phyloP scores from a whole-genome alignment of 2,329 filamentous ascomycete species.

The Fonsecaea multimorphosa region DNA sequence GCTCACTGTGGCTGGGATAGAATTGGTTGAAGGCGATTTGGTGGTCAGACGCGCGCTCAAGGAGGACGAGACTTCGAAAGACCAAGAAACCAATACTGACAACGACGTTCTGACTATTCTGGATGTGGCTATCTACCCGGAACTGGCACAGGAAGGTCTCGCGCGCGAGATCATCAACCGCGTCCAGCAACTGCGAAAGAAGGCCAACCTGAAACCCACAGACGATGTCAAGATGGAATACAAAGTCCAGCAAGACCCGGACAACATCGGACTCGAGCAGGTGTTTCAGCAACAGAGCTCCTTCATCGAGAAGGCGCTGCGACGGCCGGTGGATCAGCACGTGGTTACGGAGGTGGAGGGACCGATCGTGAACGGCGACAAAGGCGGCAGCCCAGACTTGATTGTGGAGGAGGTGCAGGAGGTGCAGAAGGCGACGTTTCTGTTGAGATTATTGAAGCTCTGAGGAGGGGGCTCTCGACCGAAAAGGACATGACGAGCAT shows the following conservation, averaged over 20 bases:
- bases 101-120: slow-evolving; percentile 89
- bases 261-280: slow-evolving; percentile 72
- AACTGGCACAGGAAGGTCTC: slow-evolving; percentile 85
- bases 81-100: slow-evolving; percentile 85
- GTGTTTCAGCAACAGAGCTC: slow-evolving; percentile 72
- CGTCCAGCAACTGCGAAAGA: slow-evolving; percentile 91
- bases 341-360: slow-evolving; percentile 64
- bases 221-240: slow-evolving; percentile 98
- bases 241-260: slow-evolving; percentile 76
- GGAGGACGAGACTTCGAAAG: slow-evolving; percentile 71
- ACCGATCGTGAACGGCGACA: slow-evolving; percentile 51
- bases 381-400: slow-evolving; percentile 59
- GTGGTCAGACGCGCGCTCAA: slow-evolving; percentile 79
- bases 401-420: slow-evolving; percentile 86
- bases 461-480: slow-evolving; percentile 46
- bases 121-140: slow-evolving; percentile 80
- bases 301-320: slow-evolving; percentile 76
- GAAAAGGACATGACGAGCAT: not conserved
- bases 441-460: slow-evolving; percentile 76
- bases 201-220: slow-evolving; percentile 85
- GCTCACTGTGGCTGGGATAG: slow-evolving; percentile 84
- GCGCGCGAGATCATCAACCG: slow-evolving; percentile 92
- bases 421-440: slow-evolving; percentile 79
- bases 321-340: slow-evolving; percentile 76
- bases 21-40: slow-evolving; percentile 80